Base-by-base conservation (phyloP, 495 filamentous ascomycete species). In the Aspergillus bertholletiae region DNA sequence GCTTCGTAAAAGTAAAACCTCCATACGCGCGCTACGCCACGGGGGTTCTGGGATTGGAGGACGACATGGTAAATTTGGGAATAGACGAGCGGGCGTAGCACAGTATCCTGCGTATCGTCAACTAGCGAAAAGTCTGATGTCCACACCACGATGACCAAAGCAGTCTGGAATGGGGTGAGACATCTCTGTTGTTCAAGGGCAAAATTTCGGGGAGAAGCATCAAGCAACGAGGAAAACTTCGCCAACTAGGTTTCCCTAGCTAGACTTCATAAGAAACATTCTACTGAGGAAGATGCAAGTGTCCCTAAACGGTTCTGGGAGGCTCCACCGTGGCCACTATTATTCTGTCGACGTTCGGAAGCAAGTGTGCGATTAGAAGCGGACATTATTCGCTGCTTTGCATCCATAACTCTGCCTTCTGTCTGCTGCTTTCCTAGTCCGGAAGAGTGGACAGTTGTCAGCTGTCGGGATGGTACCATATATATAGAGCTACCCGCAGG, bases 31-130 rank as follows among this genome's bases (percentile, higher is more conserved):
- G 74, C 59, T 84, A 78, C 76, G 84, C 83, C 12, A 78, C 84
- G 75, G 85, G 85, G 6, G 59, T 86, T 35, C 58, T 86, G 65
- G 76, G 75, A 18, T 69, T 78, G 53, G 82, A 85, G 51, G 79
- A 80, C 47, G 81, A 85, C 68, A 71, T 84, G 58, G 59, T 68
- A 40, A 65, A 67, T 49, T 56, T 79, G 59, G 72, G 72, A 47
- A 28, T 77, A 22, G 64, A 64, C 37, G 55, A 67, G 49, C 55
- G 28, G 43, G 23, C 24, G 24, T 51, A 53, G 28, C n/a, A 12
- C 39, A 18, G 22, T 28, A 27, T 28, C 17, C 45, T 27, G 45
- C 7, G 18, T 28, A 11, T 40, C 49, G n/a, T 34, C 23, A 5
- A 46, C 23, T 34, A 47, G 40, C 21, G 20, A 18, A 20, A 44